Percentiles rank a stretch among this genome's conserved stretches.
These are phyloP conservation scores for Wickerhamiella lipophila DNA, from an alignment of 805 yeast genomes.

Conservation along the genomic window DNA sequence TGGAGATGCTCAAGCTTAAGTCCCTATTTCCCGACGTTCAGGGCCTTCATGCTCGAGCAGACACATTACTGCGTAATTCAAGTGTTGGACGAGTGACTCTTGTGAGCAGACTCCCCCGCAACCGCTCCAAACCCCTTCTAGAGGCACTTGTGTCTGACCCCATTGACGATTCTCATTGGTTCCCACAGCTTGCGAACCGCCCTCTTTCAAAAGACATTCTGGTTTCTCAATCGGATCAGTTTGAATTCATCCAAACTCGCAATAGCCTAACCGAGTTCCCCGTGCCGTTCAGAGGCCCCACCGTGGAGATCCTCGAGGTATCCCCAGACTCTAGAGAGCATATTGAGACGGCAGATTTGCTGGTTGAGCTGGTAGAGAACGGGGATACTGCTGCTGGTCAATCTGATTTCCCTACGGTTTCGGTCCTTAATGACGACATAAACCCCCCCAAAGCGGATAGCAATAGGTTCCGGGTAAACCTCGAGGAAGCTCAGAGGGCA, in stretches of 20 bases:
- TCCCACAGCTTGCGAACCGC: constrained; percentile 20
- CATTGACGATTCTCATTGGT: constrained; percentile 27
- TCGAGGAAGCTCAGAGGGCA: constrained; percentile 21
- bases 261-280: constrained; percentile 27
- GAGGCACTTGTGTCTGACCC: constrained; percentile 28
- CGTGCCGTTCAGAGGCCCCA: constrained; percentile 19
- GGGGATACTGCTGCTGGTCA: neutral
- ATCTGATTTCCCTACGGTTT: constrained; percentile 3
- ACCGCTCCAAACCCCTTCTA: constrained; percentile 21
- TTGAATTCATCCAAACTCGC: constrained; percentile 25
- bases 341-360: constrained; percentile 16
- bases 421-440: constrained; percentile 5
- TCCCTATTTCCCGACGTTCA: constrained; percentile 21
- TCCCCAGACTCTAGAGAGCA: constrained; percentile 22
- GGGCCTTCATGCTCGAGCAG: constrained; percentile 24
- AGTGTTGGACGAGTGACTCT: constrained; percentile 23
- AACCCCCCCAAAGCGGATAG: constrained; percentile 7
- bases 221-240: constrained; percentile 22
- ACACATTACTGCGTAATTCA: constrained; percentile 16
- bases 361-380: constrained; percentile 15
- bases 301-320: constrained; percentile 26
- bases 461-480: constrained; percentile 14
- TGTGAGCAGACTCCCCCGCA: constrained; percentile 18
- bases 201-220: constrained; percentile 26
- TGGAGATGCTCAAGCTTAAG: constrained; percentile 14